Percentiles rank a stretch among this genome's conserved stretches.
Conservation (phyloP, 306 rosid species). For the Morella rubra region DNA sequence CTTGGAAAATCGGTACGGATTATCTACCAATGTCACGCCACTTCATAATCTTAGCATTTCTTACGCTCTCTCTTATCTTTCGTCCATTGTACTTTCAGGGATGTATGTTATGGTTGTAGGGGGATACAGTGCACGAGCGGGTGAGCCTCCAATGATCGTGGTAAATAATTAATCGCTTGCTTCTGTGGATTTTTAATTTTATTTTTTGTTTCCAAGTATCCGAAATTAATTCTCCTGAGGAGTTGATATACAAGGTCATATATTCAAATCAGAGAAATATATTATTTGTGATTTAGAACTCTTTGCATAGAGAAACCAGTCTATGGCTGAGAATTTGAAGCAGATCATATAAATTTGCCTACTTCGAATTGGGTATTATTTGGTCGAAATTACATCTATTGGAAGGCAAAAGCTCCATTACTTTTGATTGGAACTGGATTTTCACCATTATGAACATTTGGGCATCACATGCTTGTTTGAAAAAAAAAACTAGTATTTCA, state of each 20-base stretch:
- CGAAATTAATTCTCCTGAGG: no score
- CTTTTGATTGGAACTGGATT: neutral
- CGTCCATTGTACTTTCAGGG: slow-evolving; percentile 37
- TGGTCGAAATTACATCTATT: neutral
- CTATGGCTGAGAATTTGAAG: no score
- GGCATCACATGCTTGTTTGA: neutral
- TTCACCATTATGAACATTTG: neutral
- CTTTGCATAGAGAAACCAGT: no score
- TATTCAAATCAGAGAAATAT: no score
- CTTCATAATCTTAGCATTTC: neutral
- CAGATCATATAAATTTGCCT: no score
- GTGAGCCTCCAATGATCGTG: slow-evolving; percentile 55
- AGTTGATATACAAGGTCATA: no score
- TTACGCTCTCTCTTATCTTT: neutral
- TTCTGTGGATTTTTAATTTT: no score
- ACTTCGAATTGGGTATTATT: no score
- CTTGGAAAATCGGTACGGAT: slow-evolving; percentile 54
- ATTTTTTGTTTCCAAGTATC: no score
- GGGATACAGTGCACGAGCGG: slow-evolving; percentile 39
- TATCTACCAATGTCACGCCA: no score
- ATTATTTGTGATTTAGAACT: no score
- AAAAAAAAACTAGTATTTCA: neutral
- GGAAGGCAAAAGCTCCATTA: neutral
- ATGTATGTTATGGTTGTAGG: slow-evolving; percentile 93
- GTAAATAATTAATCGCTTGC: slow-evolving; percentile 24